Evolutionary conservation across 2,329 filamentous ascomycete species (phyloP).

Genomic region (Fusarium pseudocircinatum): DNA sequence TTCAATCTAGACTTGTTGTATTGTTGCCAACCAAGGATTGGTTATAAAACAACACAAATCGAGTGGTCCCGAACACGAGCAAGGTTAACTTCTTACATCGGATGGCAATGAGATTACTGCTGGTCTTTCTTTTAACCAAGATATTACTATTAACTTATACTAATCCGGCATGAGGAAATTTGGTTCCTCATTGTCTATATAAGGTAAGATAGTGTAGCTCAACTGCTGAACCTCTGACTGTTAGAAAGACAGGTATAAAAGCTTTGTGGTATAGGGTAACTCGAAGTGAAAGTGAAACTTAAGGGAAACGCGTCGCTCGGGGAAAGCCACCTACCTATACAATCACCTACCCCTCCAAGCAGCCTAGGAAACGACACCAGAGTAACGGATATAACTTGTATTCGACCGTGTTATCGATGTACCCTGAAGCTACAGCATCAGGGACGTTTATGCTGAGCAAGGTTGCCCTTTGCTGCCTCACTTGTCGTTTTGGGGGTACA

Average conservation of each 20-base stretch:
- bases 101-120: neutral
- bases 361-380: neutral
- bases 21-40: neutral
- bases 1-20: neutral
- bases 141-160: neutral
- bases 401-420: neutral
- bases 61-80: neutral
- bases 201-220: neutral
- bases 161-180: too few species aligned
- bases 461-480: neutral
- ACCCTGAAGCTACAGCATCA: neutral
- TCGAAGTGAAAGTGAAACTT: neutral
- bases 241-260: neutral
- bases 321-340: neutral
- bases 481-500: slow-evolving; percentile 4
- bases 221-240: neutral
- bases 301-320: neutral
- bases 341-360: neutral
- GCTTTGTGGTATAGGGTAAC: slow-evolving; percentile 18
- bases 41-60: too few species aligned
- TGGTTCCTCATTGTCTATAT: neutral
- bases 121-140: neutral
- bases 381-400: neutral
- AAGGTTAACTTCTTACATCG: neutral
- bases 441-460: neutral